Evolutionary conservation across 2,329 filamentous ascomycete genomes (phyloP).

Genomic region (Penicillium sumatraense): DNA sequence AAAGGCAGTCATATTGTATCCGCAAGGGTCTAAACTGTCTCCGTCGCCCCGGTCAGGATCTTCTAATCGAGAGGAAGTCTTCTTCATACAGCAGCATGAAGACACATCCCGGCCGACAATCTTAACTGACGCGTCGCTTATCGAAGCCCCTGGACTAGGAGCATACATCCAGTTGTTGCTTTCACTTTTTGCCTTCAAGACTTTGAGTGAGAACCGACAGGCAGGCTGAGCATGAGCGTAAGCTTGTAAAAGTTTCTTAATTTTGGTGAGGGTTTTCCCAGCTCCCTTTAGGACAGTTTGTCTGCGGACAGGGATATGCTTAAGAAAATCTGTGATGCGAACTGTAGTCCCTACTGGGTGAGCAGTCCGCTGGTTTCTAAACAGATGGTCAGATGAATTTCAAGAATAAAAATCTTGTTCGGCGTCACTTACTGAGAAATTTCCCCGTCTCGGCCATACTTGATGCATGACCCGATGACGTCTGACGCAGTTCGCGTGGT

Average conservation of each 20-base stretch:
- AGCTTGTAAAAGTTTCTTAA: slow-evolving; percentile 59
- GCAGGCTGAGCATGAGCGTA: slow-evolving; percentile 64
- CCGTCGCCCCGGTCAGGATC: not conserved
- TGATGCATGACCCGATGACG: slow-evolving; percentile 55
- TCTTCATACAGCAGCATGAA: slow-evolving; percentile 51
- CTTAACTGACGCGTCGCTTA: slow-evolving; percentile 61
- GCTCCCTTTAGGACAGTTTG: slow-evolving; percentile 58
- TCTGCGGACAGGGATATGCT: slow-evolving; percentile 62
- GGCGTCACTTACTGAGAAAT: slow-evolving; percentile 45
- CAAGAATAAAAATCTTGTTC: not conserved
- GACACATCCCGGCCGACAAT: slow-evolving; percentile 59
- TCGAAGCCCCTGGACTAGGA: slow-evolving; percentile 52
- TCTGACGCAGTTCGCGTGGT: slow-evolving; percentile 64
- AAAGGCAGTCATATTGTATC: slow-evolving; percentile 53
- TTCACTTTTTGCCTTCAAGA: slow-evolving; percentile 64
- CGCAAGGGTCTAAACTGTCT: not conserved
- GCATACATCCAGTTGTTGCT: slow-evolving; percentile 65
- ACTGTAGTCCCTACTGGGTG: slow-evolving; percentile 66
- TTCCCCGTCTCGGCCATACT: slow-evolving; percentile 56
- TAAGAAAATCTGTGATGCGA: slow-evolving; percentile 61
- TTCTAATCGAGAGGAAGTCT: slow-evolving; percentile 34
- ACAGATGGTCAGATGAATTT: not conserved
- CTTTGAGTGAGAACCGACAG: slow-evolving; percentile 60
- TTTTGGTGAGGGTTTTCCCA: slow-evolving; percentile 53
- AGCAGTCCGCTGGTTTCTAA: slow-evolving; percentile 48